phyloP scores from a whole-genome alignment of 352 stramenopile genomes.

The Phytophthora pistaciae region DNA sequence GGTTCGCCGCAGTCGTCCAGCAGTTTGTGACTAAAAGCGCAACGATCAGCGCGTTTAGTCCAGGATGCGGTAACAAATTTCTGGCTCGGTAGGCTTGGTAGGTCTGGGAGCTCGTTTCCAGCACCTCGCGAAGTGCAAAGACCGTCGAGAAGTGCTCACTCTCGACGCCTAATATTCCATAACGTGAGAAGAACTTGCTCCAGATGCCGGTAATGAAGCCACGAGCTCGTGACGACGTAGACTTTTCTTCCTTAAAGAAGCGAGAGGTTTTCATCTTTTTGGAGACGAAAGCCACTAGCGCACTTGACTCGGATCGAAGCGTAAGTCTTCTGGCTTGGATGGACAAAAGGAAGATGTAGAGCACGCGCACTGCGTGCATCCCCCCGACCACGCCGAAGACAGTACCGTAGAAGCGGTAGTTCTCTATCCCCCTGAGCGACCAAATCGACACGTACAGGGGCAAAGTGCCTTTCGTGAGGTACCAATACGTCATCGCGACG shows the following conservation, averaged over 20 bases:
- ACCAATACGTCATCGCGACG: background rate
- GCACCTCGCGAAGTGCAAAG: background rate
- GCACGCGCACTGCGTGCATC: background rate
- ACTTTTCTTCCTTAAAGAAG: too few relatives aligned
- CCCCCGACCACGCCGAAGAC: background rate
- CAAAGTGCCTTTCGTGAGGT: background rate
- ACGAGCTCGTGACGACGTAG: background rate
- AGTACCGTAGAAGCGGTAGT: background rate
- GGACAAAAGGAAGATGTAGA: background rate
- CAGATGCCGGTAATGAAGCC: background rate
- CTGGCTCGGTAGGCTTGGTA: background rate
- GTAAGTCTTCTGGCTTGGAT: too few relatives aligned
- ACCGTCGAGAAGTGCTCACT: background rate
- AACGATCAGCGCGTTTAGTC: background rate
- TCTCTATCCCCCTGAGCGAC: background rate
- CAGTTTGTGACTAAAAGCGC: background rate
- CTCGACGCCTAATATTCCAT: background rate
- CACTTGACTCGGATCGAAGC: too few relatives aligned
- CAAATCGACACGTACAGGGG: background rate
- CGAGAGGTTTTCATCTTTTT: too few relatives aligned
- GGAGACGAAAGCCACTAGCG: too few relatives aligned
- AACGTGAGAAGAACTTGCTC: background rate
- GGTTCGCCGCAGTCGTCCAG: background rate
- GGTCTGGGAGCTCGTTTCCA: background rate
- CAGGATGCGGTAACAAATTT: background rate